These are phyloP conservation scores for Backusella liffmaniae DNA, from an alignment of 192 early-diverging fungal genomes.

Conservation along the genomic window DNA sequence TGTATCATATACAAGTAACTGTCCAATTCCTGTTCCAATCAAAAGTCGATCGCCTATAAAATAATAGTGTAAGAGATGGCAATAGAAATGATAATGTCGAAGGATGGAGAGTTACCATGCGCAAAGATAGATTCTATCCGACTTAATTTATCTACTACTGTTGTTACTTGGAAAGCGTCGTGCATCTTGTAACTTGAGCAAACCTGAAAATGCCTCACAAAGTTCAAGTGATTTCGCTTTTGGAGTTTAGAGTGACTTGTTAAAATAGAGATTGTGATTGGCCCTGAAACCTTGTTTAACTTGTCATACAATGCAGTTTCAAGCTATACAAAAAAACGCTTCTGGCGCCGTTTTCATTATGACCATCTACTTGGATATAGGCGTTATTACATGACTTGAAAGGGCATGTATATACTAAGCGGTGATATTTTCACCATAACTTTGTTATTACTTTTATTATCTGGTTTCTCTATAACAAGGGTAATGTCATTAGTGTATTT, in stretches of 20 bases:
- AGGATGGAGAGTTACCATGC: constrained; percentile 41
- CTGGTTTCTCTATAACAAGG: too few relatives aligned
- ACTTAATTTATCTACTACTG: constrained; percentile 70
- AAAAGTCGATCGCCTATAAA: constrained; percentile 66
- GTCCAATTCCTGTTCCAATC: constrained; percentile 67
- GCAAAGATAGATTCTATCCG: constrained; percentile 74
- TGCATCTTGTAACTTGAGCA: constrained; percentile 50
- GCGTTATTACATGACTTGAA: not conserved
- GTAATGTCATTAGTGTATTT: too few relatives aligned
- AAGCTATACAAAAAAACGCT: not conserved
- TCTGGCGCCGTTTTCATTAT: too few relatives aligned
- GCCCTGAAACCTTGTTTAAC: not conserved
- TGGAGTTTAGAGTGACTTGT: not conserved
- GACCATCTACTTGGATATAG: too few relatives aligned
- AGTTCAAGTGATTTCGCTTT: not conserved
- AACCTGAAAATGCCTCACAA: not conserved
- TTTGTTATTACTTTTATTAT: too few relatives aligned
- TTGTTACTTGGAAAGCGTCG: constrained; percentile 75
- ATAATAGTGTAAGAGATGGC: not conserved
- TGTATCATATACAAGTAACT: constrained; percentile 68
- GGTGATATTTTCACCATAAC: not conserved
- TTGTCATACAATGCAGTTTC: not conserved
- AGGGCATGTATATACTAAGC: not conserved
- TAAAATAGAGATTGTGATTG: not conserved
- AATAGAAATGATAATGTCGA: not conserved